phyloP scores from a whole-genome alignment of 495 filamentous ascomycete species.

The Tuber magnatum region DNA sequence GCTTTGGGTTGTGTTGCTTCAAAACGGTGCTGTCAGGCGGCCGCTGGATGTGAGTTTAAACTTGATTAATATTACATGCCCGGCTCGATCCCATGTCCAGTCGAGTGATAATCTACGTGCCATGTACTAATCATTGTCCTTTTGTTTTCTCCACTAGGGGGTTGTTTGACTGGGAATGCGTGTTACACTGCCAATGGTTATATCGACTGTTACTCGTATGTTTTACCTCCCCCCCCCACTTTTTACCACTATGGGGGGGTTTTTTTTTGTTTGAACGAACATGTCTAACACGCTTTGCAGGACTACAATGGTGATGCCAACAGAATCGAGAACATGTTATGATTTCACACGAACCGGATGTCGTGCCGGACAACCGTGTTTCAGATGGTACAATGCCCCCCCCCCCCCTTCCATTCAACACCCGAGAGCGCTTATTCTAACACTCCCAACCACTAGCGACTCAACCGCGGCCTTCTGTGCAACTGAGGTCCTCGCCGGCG shows the following conservation, averaged over 20 bases:
- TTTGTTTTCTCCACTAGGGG: constrained; percentile 13
- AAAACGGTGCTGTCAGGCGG: constrained; percentile 17
- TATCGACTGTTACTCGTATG: constrained; percentile 25
- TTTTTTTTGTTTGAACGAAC: neutral
- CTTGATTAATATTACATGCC: neutral
- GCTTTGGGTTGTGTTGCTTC: constrained; percentile 8
- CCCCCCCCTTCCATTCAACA: neutral
- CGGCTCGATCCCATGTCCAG: neutral
- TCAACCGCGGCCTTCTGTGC: constrained; percentile 8
- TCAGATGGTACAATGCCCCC: constrained; percentile 15
- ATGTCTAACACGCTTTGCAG: neutral
- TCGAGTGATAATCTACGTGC: neutral
- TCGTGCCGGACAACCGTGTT: constrained; percentile 5
- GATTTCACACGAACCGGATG: constrained; percentile 12
- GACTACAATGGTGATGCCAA: neutral
- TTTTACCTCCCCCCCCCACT: neutral
- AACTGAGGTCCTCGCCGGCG: constrained; percentile 5
- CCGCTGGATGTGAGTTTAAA: constrained; percentile 18
- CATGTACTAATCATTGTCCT: constrained; percentile 3
- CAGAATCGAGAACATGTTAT: constrained; percentile 14
- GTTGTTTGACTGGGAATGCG: neutral
- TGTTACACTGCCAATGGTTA: constrained; percentile 15
- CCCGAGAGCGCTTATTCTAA: neutral
- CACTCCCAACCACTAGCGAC: neutral
- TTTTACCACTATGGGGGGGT: neutral